Base-by-base conservation (phyloP, 1,139 yeast species). In the Yamadazyma blattariae region DNA sequence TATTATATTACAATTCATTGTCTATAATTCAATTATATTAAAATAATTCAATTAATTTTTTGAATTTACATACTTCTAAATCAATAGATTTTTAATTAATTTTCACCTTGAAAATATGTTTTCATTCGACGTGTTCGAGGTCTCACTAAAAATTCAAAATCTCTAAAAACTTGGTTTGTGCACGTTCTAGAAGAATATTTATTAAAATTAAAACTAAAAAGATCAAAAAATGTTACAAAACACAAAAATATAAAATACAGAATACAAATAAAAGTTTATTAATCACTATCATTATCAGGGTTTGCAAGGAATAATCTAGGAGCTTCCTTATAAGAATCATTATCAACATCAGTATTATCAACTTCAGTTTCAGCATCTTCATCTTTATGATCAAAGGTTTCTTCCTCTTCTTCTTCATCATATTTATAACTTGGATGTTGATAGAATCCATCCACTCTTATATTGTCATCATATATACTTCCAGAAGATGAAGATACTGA, bases 281-380 rank as follows among this genome's bases (percentile, higher is more conserved):
- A 23, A 24, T 48, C 53, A 35, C 47, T 47, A 43, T 50, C 55
- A 35, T 46, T 32, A 39, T 84, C 94, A 0, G 94, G 94, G 44
- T 84, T 84, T 25, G 89, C 90, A 34, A 84, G 76, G 39, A 75
- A 79, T 45, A 84, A 65, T 32, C 73, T 66, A 49, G 71, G 64
- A 34, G 61, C 48, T 14, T 67, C 76, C 26, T 71, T 74, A 50
- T 64, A 49, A 16, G 48, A 31, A 29, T 19, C 30, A 25, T 26
- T 26, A 24, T 33, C 57, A 29, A 45, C 41, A 17, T 34, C 39
- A 22, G 35, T 27, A 13, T 34, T 41, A 25, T 18, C 39, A 7
- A 26, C 34, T 7, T 36, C 39, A 3, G 32, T 30, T 15, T 45
- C 56, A 14, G 48, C 57, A 9, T 50, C 52, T n/a, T 50, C 57